Base-by-base conservation (phyloP, 2,329 filamentous ascomycete genomes). In the Shiraia bambusicola region DNA sequence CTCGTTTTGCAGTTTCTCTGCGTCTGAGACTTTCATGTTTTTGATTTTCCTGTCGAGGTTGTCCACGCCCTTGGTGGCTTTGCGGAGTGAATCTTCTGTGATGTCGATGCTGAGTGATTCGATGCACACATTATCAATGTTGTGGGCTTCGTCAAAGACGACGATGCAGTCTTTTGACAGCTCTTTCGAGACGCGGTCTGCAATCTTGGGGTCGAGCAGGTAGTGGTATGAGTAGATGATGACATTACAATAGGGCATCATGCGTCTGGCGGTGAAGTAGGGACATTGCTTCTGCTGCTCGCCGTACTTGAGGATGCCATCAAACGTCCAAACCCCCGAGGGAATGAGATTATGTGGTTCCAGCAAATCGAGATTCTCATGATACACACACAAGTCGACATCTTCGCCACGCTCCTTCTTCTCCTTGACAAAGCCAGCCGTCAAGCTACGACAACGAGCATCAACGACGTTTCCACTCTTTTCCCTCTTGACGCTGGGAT, bases 201-300 rank as follows among this genome's bases (percentile, higher is more conserved):
- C 93, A 59, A 98, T 98, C 67, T 98, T 98, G 2, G 93, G 93
- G 60, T 98, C 94, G 12, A 98, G 81, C 3, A 98, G 81, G 63
- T 98, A 98, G 69, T 98, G 93, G 65, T 98, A 98, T 0, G 93
- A 98, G 73, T 98, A 98, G 55, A 98, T 98, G 62, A 98, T 96
- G 63, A 98, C 90, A 66, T 98, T 97, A 78, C 93, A 98, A 65
- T 91, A 97, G 60, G 93, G 86, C 92, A 98, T 97, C 93, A 98
- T 98, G 51, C 93, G 83, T 44, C 93, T 80, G 11, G 89, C 88
- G 11, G 92, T 96, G 59, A 98, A 98, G 67, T 98, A 98, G 0
- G 93, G 93, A 58, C 93, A 98, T 67, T 97, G 93, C 66, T 96
- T 96, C 51, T 96, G 84, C 59, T 95, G 79, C 69, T 98, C 92